Conservation (phyloP, 352 stramenopile species). For the Pythium dissimile region DNA sequence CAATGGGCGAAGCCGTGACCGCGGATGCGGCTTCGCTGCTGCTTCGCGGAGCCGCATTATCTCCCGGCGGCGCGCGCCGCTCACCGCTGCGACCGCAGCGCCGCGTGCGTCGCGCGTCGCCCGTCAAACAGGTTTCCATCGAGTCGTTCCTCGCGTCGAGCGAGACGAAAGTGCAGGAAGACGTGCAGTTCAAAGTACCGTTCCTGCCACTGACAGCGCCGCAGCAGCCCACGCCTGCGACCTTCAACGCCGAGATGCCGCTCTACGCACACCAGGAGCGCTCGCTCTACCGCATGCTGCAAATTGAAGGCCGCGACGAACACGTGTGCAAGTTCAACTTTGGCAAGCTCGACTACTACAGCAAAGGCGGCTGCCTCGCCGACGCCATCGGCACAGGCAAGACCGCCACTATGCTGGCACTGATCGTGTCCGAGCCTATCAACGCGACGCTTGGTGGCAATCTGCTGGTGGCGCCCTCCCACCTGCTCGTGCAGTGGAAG, state of each 20-base stretch:
- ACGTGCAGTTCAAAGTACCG: conserved; percentile 80
- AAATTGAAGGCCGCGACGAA: conserved; percentile 75
- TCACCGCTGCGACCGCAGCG: background rate
- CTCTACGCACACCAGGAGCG: conserved; percentile 81
- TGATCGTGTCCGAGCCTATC: conserved; percentile 60
- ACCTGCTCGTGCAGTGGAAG: conserved; percentile 82
- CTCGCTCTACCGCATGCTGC: conserved; percentile 79
- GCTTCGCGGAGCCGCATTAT: background rate
- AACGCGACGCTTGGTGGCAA: conserved; percentile 52
- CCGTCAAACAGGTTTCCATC: conserved; percentile 48
- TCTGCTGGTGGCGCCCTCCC: conserved; percentile 70
- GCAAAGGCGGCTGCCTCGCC: conserved; percentile 62
- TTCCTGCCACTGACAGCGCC: conserved; percentile 77
- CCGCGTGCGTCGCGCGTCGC: conserved; percentile 4
- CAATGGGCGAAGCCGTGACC: background rate
- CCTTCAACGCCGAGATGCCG: conserved; percentile 44
- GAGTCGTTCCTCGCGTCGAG: conserved; percentile 41
- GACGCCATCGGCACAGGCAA: conserved; percentile 86
- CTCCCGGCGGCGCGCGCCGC: background rate
- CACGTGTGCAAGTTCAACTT: conserved; percentile 68
- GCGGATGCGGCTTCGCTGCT: background rate
- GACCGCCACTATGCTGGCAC: conserved; percentile 75
- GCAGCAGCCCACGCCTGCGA: conserved; percentile 48
- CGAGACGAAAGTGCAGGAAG: conserved; percentile 33
- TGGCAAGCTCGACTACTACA: conserved; percentile 67